A percentile compares a stretch with the other conserved stretches of the same genome.
phyloP scores from a whole-genome alignment of 2,329 filamentous ascomycete species.

The Nemania serpens region DNA sequence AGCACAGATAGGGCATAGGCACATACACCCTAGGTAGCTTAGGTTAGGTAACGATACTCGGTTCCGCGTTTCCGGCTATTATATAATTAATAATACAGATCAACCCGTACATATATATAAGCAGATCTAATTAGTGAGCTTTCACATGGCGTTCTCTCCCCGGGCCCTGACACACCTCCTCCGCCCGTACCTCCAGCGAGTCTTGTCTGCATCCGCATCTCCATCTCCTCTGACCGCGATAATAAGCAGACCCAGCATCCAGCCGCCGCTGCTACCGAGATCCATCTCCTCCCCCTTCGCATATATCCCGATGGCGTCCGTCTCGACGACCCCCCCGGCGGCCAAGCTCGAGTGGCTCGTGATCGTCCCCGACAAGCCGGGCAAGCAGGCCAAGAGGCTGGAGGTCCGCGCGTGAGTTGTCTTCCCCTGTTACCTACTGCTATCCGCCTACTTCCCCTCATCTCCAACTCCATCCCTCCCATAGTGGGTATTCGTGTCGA shows the following conservation, averaged over 20 bases:
- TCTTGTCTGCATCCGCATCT: neutral
- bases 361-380: conserved; percentile 69
- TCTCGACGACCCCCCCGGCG: conserved; percentile 31
- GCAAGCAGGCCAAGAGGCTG: conserved; percentile 62
- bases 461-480: too few relatives aligned
- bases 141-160: neutral
- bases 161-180: neutral
- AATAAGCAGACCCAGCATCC: neutral
- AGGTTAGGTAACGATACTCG: too few relatives aligned
- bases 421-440: too few relatives aligned
- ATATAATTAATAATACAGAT: too few relatives aligned
- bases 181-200: too few relatives aligned
- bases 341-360: conserved; percentile 60
- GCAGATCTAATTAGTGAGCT: too few relatives aligned
- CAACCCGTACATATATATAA: too few relatives aligned
- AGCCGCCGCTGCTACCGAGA: neutral
- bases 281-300: conserved; percentile 3
- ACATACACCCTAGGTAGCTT: too few relatives aligned
- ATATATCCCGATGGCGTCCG: conserved; percentile 32
- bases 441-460: too few relatives aligned
- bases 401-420: conserved; percentile 62
- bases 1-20: too few relatives aligned
- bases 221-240: neutral
- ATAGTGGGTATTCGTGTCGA: too few relatives aligned
- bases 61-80: too few relatives aligned